Conservation (phyloP, 768 basidiomycete species). For the Russula compacta region DNA sequence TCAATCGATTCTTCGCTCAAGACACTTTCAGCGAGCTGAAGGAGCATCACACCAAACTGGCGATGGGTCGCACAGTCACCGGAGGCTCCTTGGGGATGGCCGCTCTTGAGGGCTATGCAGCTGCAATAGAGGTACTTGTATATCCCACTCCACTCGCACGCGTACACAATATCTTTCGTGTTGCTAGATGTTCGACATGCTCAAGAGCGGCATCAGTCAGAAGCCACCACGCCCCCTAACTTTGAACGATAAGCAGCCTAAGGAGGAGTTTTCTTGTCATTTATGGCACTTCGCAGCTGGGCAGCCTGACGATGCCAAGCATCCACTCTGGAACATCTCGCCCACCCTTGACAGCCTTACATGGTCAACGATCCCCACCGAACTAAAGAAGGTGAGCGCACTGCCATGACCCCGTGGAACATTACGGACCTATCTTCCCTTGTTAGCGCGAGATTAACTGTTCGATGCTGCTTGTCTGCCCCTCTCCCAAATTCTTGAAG, state of each 20-base stretch:
- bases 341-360: slow-evolving; percentile 15
- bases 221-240: slow-evolving; percentile 8
- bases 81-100: slow-evolving; percentile 19
- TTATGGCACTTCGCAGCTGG: slow-evolving; percentile 20
- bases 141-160: neutral
- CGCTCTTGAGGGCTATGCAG: slow-evolving; percentile 19
- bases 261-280: slow-evolving; percentile 10
- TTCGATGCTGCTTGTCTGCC: slow-evolving; percentile 15
- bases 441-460: slow-evolving; percentile 17
- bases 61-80: slow-evolving; percentile 17
- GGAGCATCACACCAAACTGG: slow-evolving; percentile 12
- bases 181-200: slow-evolving; percentile 17
- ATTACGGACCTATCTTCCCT: neutral
- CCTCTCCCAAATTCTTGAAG: slow-evolving; percentile 13
- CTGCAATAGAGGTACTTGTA: slow-evolving; percentile 16
- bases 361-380: slow-evolving; percentile 13
- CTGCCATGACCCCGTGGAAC: neutral
- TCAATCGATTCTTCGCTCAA: slow-evolving; percentile 19
- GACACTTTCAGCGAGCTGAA: slow-evolving; percentile 14
- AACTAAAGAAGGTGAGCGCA: slow-evolving; percentile 16
- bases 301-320: slow-evolving; percentile 15
- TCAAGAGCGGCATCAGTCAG: slow-evolving; percentile 11
- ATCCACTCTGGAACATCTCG: slow-evolving; percentile 11
- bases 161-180: neutral
- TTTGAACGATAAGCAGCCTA: slow-evolving; percentile 5